These are phyloP conservation scores for Gossypium davidsonii DNA, from an alignment of 441 rosid genomes.

Conservation along the genomic window DNA sequence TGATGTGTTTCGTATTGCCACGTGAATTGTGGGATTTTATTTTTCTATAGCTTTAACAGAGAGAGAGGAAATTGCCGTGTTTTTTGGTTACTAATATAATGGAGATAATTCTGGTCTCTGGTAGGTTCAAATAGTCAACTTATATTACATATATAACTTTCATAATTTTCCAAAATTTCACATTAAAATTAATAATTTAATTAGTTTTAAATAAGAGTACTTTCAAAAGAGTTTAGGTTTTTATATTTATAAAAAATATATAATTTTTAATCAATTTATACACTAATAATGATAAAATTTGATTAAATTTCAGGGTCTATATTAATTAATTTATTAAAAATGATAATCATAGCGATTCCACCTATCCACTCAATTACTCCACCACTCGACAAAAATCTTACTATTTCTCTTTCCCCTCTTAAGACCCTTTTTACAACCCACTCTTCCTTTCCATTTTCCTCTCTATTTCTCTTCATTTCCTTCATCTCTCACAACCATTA, in stretches of 20 bases:
- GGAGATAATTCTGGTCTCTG: constrained; percentile 19
- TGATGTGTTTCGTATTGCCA: constrained; percentile 43
- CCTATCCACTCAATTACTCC: constrained; percentile 41
- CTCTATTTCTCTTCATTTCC: too few relatives aligned
- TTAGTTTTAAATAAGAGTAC: too few relatives aligned
- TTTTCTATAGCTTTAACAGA: neutral
- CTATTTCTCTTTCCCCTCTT: constrained; percentile 13
- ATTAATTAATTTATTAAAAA: constrained; percentile 45
- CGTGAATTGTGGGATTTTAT: constrained; percentile 22
- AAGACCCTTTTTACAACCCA: constrained; percentile 22
- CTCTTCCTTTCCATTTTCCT: constrained; percentile 8
- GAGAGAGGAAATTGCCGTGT: constrained; percentile 6
- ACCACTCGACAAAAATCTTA: constrained; percentile 17
- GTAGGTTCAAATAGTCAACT: constrained; percentile 85
- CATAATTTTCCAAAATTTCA: too few relatives aligned
- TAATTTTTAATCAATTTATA: too few relatives aligned
- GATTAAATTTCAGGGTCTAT: too few relatives aligned
- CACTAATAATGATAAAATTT: too few relatives aligned
- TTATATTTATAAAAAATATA: too few relatives aligned
- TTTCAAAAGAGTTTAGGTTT: too few relatives aligned
- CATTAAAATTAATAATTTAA: too few relatives aligned
- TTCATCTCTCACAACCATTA: neutral
- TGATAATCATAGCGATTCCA: constrained; percentile 38
- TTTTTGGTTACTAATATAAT: neutral
- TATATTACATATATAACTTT: constrained; percentile 11